phyloP scores from a whole-genome alignment of 768 basidiomycete genomes.

The Pleurotus sapidus region DNA sequence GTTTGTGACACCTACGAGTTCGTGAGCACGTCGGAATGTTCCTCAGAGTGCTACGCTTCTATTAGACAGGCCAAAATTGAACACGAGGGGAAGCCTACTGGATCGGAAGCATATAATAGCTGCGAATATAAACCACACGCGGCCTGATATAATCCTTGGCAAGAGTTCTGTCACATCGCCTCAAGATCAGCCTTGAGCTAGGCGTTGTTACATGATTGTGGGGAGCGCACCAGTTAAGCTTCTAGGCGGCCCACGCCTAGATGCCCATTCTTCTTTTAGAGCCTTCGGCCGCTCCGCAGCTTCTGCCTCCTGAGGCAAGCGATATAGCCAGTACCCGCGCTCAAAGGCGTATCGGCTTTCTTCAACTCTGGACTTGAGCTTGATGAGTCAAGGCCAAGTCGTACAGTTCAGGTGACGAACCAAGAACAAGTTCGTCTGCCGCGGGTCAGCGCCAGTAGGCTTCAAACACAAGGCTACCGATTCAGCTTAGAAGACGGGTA shows the following conservation, averaged over 20 bases:
- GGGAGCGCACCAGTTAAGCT: conserved; percentile 74
- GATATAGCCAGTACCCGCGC: conserved; percentile 80
- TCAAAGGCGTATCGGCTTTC: conserved; percentile 50
- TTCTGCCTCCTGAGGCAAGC: conserved; percentile 68
- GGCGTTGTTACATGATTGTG: not conserved
- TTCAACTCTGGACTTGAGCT: conserved; percentile 27
- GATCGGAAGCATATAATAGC: conserved; percentile 72
- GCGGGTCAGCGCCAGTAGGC: conserved; percentile 64
- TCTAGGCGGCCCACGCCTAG: conserved; percentile 78
- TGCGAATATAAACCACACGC: conserved; percentile 78
- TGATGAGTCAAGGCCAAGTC: conserved; percentile 62
- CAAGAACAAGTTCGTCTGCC: conserved; percentile 86
- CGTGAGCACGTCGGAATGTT: conserved; percentile 82
- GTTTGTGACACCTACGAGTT: conserved; percentile 80
- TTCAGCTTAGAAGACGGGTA: not conserved
- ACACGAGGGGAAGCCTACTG: conserved; percentile 44
- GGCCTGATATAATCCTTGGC: conserved; percentile 69
- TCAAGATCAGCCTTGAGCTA: too few relatives aligned
- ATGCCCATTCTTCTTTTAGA: too few relatives aligned
- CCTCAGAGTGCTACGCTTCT: conserved; percentile 68
- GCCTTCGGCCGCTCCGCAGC: conserved; percentile 56
- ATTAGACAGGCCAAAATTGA: conserved; percentile 6
- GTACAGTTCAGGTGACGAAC: conserved; percentile 79
- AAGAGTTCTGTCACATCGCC: conserved; percentile 55
- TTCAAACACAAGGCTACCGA: conserved; percentile 65